Conservation (phyloP, 1,139 yeast species). For the Ogataea hybrid region DNA sequence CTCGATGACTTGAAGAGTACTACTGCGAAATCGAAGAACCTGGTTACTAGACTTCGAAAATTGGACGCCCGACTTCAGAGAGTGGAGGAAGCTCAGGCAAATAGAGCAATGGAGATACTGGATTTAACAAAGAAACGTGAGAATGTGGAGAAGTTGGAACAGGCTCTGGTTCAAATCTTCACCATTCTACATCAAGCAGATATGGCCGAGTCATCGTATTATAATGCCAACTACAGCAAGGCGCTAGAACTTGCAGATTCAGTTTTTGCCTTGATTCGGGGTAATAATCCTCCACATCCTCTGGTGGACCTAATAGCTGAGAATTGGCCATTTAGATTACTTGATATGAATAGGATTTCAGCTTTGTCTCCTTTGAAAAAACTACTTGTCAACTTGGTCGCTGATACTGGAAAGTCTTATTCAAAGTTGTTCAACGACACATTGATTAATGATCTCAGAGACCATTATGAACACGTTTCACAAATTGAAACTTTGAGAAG, state of each 20-base stretch:
- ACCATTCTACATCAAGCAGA: conserved; percentile 49
- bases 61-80: conserved; percentile 42
- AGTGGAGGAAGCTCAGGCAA: conserved; percentile 51
- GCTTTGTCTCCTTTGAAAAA: conserved; percentile 58
- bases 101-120: conserved; percentile 52
- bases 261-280: conserved; percentile 56
- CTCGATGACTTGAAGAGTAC: conserved; percentile 72
- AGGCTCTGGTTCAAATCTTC: conserved; percentile 62
- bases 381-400: conserved; percentile 48
- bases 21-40: conserved; percentile 51
- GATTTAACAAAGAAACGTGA: conserved; percentile 51
- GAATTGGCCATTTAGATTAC: conserved; percentile 47
- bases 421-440: conserved; percentile 53
- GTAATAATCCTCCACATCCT: conserved; percentile 38
- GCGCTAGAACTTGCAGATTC: conserved; percentile 56
- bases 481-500: conserved; percentile 52
- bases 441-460: conserved; percentile 58
- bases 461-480: conserved; percentile 52
- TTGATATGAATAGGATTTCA: conserved; percentile 53
- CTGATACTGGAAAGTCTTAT: conserved; percentile 66
- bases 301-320: conserved; percentile 36
- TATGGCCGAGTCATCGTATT: conserved; percentile 49
- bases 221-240: conserved; percentile 40
- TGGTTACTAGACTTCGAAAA: conserved; percentile 47
- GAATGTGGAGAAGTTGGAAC: conserved; percentile 63